Conservation (phyloP, 2,329 filamentous ascomycete genomes). For the Calonectria pteridis region DNA sequence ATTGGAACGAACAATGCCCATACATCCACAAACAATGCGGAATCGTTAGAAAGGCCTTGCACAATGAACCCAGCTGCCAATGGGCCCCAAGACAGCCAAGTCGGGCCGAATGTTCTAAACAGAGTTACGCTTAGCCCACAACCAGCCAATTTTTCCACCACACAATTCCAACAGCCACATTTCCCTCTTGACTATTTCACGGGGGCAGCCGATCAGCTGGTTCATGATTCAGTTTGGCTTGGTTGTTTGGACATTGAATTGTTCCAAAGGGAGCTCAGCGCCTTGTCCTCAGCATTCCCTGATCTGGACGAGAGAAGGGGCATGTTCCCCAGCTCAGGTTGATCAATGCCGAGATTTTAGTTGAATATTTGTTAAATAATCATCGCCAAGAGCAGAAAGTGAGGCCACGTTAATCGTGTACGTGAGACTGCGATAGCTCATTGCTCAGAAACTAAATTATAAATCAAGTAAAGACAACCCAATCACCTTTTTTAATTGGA, state of each 20-base stretch:
- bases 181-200: not conserved
- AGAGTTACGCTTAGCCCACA: not conserved
- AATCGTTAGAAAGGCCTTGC: not conserved
- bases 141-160: not conserved
- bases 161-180: not conserved
- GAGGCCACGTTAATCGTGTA: too few species aligned
- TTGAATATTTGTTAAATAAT: not conserved
- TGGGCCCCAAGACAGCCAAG: not conserved
- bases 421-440: not conserved
- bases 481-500: too few species aligned
- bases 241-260: constrained; percentile 5
- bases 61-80: not conserved
- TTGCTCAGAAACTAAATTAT: not conserved
- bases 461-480: not conserved
- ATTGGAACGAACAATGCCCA: not conserved
- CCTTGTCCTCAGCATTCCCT: not conserved
- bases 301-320: not conserved
- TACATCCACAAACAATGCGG: not conserved
- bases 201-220: constrained; percentile 3
- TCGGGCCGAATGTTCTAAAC: not conserved
- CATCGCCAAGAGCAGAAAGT: not conserved
- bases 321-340: not conserved
- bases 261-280: not conserved
- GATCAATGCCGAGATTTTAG: not conserved
- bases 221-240: constrained; percentile 6